Base-by-base conservation (phyloP, 108 stramenopile species). In the Aurantiochytrium sp. region DNA sequence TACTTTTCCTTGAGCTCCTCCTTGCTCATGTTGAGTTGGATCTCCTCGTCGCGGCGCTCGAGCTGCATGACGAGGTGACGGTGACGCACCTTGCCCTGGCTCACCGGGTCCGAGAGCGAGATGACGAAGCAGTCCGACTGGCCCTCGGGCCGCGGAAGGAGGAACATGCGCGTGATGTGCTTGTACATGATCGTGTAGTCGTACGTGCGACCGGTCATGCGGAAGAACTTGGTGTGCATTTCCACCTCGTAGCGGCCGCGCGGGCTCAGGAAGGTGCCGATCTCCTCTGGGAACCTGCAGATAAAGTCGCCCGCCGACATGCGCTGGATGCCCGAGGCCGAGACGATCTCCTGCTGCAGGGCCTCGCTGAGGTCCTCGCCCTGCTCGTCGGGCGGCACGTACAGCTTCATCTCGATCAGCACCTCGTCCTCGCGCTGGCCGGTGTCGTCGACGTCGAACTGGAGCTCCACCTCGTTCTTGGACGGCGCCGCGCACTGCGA, bases 141-240 rank as follows among this genome's bases (percentile, higher is more conserved):
- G 37, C 96, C 96, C 87, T 98, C 98, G 54, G 97, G 96, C 90
- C 95, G 96, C 54, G 96, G 96, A 89, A 99, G 90, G 30, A 99
- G 87, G 88, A 97, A 99, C 36, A 99, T 89, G 32, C 97, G 91
- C 68, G 94, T 95, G 54, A 99, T 97, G 89, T 98, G 97, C 69
- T 96, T 95, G 92, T 98, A 99, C 87, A 94, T 93, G 90, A 99
- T 97, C 89, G 98, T 98, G 96, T 97, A 98, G 92, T 98, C 97
- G 92, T 99, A 98, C 88, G 97, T 98, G 86, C 94, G 94, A 37
- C 96, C 97, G 92, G 91, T 88, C 92, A 93, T 92, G 27, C 92
- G 90, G 68, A 98, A 91, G 90, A 96, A 98, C 30, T 91, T 90
- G 87, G 96, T 95, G 92, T 97, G 95, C 94, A 99, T 87, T 89